Conservation (phyloP, 352 stramenopile species). For the Elongisporangium anandrum region DNA sequence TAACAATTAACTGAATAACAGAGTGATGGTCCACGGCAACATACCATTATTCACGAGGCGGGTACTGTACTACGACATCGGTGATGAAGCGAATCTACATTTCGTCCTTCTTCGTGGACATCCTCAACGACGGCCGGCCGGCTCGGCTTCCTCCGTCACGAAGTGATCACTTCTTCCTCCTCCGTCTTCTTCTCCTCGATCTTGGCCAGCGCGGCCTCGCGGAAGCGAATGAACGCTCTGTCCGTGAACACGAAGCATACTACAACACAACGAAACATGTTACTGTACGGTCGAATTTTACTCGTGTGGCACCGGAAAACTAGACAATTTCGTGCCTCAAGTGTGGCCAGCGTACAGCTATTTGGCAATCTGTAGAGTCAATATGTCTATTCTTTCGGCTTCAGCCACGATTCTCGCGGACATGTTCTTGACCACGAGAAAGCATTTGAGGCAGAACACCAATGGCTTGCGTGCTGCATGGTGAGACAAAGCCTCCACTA, state of each 20-base stretch:
- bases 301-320: too few relatives aligned
- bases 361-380: too few relatives aligned
- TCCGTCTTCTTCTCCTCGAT: constrained; percentile 80
- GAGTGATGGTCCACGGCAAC: too few relatives aligned
- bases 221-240: too few relatives aligned
- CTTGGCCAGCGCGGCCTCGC: constrained; percentile 93
- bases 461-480: constrained; percentile 31
- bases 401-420: constrained; percentile 35
- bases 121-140: constrained; percentile 14
- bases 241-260: too few relatives aligned
- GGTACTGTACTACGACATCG: neutral
- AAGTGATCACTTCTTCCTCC: constrained; percentile 10
- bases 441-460: constrained; percentile 41
- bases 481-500: constrained; percentile 35
- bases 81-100: constrained; percentile 22
- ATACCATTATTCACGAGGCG: neutral
- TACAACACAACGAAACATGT: too few relatives aligned
- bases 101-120: constrained; percentile 36
- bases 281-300: too few relatives aligned
- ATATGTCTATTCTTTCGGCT: constrained; percentile 1
- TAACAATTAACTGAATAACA: too few relatives aligned
- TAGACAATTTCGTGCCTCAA: too few relatives aligned
- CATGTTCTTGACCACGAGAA: constrained; percentile 41
- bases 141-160: constrained; percentile 5
- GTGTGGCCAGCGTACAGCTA: too few relatives aligned